These are phyloP conservation scores for Macadamia tetraphylla DNA, from an alignment of 164 flowering plant genomes.

Conservation along the genomic window DNA sequence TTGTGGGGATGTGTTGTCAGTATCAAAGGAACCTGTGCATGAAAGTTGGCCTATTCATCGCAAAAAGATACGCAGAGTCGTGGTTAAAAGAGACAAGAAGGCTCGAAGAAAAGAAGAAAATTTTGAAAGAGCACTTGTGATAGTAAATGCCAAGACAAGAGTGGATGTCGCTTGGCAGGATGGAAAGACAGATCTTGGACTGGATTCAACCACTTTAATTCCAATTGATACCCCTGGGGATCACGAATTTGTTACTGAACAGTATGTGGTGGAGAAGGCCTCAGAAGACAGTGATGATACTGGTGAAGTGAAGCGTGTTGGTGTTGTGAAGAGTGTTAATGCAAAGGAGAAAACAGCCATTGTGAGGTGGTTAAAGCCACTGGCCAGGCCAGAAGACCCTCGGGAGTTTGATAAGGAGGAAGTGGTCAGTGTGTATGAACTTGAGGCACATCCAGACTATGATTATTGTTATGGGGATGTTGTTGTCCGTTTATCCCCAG, in stretches of 20 bases:
- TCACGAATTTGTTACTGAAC: slow-evolving; percentile 93
- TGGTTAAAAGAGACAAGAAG: slow-evolving; percentile 68
- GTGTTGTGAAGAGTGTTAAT: slow-evolving; percentile 89
- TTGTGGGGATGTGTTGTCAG: slow-evolving; percentile 40
- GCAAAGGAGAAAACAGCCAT: slow-evolving; percentile 90
- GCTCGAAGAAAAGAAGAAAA: slow-evolving; percentile 66
- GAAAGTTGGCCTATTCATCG: slow-evolving; percentile 68
- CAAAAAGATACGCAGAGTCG: slow-evolving; percentile 75
- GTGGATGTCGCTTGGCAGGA: slow-evolving; percentile 97
- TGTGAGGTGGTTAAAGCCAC: slow-evolving; percentile 88
- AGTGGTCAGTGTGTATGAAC: slow-evolving; percentile 94
- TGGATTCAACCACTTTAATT: slow-evolving; percentile 59
- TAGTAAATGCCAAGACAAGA: slow-evolving; percentile 60
- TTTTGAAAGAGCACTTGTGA: slow-evolving; percentile 76
- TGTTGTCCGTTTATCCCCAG: slow-evolving; percentile 79
- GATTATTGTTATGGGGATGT: slow-evolving; percentile 98
- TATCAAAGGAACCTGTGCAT: slow-evolving; percentile 51
- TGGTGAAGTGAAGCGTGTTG: slow-evolving; percentile 67
- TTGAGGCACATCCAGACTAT: slow-evolving; percentile 94
- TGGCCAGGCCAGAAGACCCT: slow-evolving; percentile 78
- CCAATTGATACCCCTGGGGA: slow-evolving; percentile 93
- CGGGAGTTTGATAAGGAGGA: slow-evolving; percentile 90
- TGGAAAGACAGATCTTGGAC: slow-evolving; percentile 46
- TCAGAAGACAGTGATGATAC: slow-evolving; percentile 59
- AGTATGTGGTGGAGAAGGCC: slow-evolving; percentile 91